Evolutionary conservation across 257 asterid species (phyloP).

Genomic region (Cruciata laevipes): DNA sequence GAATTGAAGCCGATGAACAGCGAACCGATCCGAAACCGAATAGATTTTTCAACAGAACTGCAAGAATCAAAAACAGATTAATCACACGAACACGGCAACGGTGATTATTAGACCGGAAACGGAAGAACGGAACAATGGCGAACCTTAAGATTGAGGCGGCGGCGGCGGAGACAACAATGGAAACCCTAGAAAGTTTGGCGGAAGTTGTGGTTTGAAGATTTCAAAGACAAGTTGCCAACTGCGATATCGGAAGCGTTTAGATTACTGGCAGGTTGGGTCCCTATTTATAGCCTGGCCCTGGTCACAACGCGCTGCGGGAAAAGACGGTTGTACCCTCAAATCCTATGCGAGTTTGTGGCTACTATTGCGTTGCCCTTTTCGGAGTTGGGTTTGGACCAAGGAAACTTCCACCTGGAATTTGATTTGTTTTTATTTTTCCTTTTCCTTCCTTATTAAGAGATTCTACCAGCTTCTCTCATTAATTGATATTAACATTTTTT

Average conservation of each 20-base stretch:
- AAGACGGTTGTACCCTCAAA: conserved; percentile 3
- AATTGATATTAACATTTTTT: no score
- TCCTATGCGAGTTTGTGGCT: neutral
- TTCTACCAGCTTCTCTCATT: neutral
- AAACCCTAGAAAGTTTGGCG: neutral
- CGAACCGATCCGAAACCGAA: conserved; percentile 1
- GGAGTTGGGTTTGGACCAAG: neutral
- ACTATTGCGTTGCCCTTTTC: neutral
- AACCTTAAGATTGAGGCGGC: neutral
- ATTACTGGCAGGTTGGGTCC: neutral
- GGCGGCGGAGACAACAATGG: neutral
- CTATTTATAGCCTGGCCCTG: conserved; percentile 16
- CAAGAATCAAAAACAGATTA: neutral
- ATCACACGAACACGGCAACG: neutral
- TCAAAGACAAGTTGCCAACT: neutral
- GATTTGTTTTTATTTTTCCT: neutral
- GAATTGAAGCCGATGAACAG: neutral
- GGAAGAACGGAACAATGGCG: neutral
- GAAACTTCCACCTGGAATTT: neutral
- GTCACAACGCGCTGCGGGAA: neutral
- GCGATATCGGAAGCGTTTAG: neutral
- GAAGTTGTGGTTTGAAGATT: neutral
- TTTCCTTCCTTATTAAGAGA: neutral
- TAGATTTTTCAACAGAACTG: neutral
- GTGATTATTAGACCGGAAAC: neutral